These are phyloP conservation scores for Hericium rajendrae DNA, from an alignment of 768 basidiomycete genomes.

Conservation along the genomic window DNA sequence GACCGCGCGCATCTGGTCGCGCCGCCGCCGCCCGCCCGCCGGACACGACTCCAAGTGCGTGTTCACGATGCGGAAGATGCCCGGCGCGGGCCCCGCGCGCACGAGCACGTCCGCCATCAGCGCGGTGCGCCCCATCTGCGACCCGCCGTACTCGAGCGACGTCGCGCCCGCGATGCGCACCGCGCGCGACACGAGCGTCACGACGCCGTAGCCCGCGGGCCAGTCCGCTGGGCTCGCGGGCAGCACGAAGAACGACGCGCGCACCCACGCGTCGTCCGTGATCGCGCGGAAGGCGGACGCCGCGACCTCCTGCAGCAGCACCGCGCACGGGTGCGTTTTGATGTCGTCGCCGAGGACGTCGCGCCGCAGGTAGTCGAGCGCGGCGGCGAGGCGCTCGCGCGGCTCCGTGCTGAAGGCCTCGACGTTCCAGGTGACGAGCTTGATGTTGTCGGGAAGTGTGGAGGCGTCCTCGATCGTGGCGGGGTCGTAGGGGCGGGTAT, in stretches of 20 bases:
- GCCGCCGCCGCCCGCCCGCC: constrained; percentile 26
- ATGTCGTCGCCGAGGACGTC: constrained; percentile 34
- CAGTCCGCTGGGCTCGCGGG: constrained; percentile 48
- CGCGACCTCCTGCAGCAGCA: constrained; percentile 65
- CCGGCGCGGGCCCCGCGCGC: constrained; percentile 21
- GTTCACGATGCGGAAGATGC: constrained; percentile 52
- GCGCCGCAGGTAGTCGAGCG: constrained; percentile 45
- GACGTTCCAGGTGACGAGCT: constrained; percentile 67
- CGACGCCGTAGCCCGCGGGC: constrained; percentile 53
- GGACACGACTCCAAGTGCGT: constrained; percentile 66
- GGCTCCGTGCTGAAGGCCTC: constrained; percentile 33
- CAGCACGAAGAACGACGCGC: constrained; percentile 45
- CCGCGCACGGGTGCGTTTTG: constrained; percentile 47
- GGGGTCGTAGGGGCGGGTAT: constrained; percentile 24
- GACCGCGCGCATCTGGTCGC: constrained; percentile 45
- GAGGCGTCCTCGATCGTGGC: constrained; percentile 15
- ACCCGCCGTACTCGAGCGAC: constrained; percentile 42
- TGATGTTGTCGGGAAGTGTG: constrained; percentile 33
- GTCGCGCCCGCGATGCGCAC: constrained; percentile 39
- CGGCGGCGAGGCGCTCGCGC: constrained; percentile 35
- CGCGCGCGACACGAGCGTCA: constrained; percentile 56
- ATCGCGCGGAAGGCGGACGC: constrained; percentile 34
- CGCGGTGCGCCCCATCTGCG: constrained; percentile 43
- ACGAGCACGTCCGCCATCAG: constrained; percentile 41
- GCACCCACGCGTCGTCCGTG: constrained; percentile 53